Percentiles rank a stretch among this genome's conserved stretches.
These are phyloP conservation scores for Hypoxylon cercidicola DNA, from an alignment of 495 filamentous ascomycete genomes.

Conservation along the genomic window DNA sequence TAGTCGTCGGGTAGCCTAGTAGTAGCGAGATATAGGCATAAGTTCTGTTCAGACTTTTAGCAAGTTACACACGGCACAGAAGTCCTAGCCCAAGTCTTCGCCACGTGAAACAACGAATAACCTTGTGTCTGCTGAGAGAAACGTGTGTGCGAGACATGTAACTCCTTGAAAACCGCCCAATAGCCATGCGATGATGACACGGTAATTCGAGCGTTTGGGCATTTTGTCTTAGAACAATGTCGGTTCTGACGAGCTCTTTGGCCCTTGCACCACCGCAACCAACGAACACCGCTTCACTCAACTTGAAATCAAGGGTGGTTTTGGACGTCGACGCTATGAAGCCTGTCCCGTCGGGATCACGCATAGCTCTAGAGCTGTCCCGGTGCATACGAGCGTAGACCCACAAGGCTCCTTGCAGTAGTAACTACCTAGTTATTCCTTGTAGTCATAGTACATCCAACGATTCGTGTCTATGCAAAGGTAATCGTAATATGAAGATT, in stretches of 20 bases:
- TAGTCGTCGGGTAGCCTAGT: constrained; percentile 7
- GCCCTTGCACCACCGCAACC: constrained; percentile 18
- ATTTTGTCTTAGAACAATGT: constrained; percentile 34
- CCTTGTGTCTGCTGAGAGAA: constrained; percentile 27
- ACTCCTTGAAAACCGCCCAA: constrained; percentile 15
- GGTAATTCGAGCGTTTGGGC: constrained; percentile 5
- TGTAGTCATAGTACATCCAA: constrained; percentile 22
- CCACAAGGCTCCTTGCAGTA: constrained; percentile 18
- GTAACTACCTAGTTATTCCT: constrained; percentile 21
- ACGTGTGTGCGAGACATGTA: constrained; percentile 34
- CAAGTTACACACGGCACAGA: constrained; percentile 16
- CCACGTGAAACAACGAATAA: constrained; percentile 23
- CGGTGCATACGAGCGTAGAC: constrained; percentile 28
- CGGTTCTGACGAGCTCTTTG: constrained; percentile 20
- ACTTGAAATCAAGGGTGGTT: constrained; percentile 17
- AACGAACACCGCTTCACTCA: constrained; percentile 10
- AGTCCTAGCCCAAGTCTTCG: constrained; percentile 9
- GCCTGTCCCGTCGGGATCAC: constrained; percentile 34
- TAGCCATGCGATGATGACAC: constrained; percentile 12
- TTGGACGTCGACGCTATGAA: constrained; percentile 17
- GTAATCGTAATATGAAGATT: neutral
- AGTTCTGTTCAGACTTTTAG: constrained; percentile 12
- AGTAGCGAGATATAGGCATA: constrained; percentile 19
- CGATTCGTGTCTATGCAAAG: constrained; percentile 10
- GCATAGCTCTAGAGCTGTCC: constrained; percentile 30